Conservation (phyloP, 2,329 filamentous ascomycete species). For the Helicocarpus griseus region DNA sequence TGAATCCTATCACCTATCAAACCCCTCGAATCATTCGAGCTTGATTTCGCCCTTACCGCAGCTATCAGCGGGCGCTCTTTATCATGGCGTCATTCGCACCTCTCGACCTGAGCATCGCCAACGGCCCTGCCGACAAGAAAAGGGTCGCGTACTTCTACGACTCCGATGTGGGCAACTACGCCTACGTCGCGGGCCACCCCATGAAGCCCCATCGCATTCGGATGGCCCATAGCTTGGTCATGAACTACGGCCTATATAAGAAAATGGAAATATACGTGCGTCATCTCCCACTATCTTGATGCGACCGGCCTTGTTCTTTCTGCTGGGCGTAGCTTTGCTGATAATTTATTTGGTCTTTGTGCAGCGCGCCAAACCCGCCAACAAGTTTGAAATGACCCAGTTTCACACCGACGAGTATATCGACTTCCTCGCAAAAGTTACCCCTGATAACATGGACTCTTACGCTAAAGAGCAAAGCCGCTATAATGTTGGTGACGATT, state of each 20-base stretch:
- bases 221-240: slow-evolving; percentile 56
- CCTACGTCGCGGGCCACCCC: slow-evolving; percentile 69
- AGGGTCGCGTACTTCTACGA: slow-evolving; percentile 98
- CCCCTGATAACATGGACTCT: slow-evolving; percentile 95
- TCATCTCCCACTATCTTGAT: slow-evolving; percentile 8
- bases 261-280: slow-evolving; percentile 62
- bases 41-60: no score
- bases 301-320: no score
- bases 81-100: slow-evolving; percentile 46
- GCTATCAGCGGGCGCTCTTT: not conserved
- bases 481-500: slow-evolving; percentile 58
- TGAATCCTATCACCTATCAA: not conserved
- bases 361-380: slow-evolving; percentile 68
- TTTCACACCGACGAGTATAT: slow-evolving; percentile 67
- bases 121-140: slow-evolving; percentile 52
- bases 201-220: slow-evolving; percentile 61
- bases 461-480: slow-evolving; percentile 83
- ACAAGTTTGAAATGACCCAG: slow-evolving; percentile 62
- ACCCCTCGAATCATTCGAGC: no score
- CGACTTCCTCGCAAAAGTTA: slow-evolving; percentile 72
- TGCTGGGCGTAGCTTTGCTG: not conserved
- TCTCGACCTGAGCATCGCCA: slow-evolving; percentile 43
- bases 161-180: slow-evolving; percentile 95
- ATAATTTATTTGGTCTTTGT: slow-evolving; percentile 16
- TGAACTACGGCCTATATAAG: slow-evolving; percentile 65